These are phyloP conservation scores for Erythrobasidium yunnanense DNA, from an alignment of 768 basidiomycete species.

Conservation along the genomic window DNA sequence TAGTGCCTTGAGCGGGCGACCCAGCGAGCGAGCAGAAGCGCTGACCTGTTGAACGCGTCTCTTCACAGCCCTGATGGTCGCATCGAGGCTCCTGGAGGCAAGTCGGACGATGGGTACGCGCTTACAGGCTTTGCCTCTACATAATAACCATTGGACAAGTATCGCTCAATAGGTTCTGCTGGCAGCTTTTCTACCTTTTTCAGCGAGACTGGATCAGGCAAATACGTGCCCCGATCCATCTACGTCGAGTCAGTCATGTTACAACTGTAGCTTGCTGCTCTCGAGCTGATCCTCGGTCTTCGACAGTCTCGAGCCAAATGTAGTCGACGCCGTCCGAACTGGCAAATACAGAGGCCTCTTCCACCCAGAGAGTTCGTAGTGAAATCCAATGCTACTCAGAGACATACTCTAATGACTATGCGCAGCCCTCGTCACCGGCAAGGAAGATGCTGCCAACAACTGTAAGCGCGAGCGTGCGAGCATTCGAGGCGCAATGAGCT, in stretches of 20 bases:
- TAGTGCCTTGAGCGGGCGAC: background rate
- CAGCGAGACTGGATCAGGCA: conserved; percentile 92
- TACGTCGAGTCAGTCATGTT: conserved; percentile 64
- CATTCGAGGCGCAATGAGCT: background rate
- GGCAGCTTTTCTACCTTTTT: conserved; percentile 99
- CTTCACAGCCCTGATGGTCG: conserved; percentile 83
- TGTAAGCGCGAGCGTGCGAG: conserved; percentile 40
- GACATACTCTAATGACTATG: too few relatives aligned
- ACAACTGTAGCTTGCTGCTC: conserved; percentile 15
- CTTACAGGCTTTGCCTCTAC: background rate
- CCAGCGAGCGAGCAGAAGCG: background rate
- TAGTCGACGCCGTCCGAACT: conserved; percentile 91
- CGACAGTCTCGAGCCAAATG: conserved; percentile 64
- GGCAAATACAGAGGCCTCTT: conserved; percentile 93
- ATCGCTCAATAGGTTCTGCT: background rate
- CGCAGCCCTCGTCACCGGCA: conserved; percentile 75
- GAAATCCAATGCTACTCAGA: too few relatives aligned
- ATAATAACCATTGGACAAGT: conserved; percentile 47
- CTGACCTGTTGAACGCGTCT: conserved; percentile 20
- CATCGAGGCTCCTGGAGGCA: conserved; percentile 18
- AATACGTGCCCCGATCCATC: conserved; percentile 81
- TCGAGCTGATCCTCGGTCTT: background rate
- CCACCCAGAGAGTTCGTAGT: conserved; percentile 74
- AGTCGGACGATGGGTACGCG: conserved; percentile 1
- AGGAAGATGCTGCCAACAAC: conserved; percentile 99